Base-by-base conservation (phyloP, 805 yeast genomes). In the Candida nanaspora region DNA sequence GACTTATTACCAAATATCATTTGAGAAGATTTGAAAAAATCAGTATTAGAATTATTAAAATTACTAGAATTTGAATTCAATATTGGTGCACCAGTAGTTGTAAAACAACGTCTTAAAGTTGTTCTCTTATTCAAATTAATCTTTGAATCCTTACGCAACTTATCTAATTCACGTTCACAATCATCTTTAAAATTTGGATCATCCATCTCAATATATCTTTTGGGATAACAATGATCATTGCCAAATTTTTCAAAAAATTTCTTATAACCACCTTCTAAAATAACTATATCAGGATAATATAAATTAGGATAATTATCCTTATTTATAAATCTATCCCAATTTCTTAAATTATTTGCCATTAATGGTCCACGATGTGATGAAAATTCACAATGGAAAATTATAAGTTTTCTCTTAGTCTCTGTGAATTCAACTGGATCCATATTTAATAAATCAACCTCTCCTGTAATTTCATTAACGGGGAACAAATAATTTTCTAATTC, bases 321-420 rank as follows among this genome's bases (percentile, higher is more conserved):
- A 59, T 89, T 88, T 39, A 78, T 50, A 31, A 74, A 72, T 46
- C 98, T 74, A 63, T 93, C 98, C 50, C 84, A 74, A 44, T 81
- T 81, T 46, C 98, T 69, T 42, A 93, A 70, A 57, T 87, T 88
- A 40, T 79, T 69, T 1, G 98, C 98, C 83, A 93, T 78, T 37
- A 82, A 66, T 4, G 98, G 98, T n/a, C 98, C 96, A 44, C 98
- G 71, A 56, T 82, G 86, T 6, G 94, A 78, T 30, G 94, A 82
- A 59, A 87, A 91, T 62, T 93, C 98, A 63, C 98, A 93, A 62
- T 93, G 97, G 67, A 93, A 91, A 10, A 93, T 70, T 6, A 91
- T 59, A 41, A 93, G 64, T 18, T 68, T 69, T 16, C 66, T 69
- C 32, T 44, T 33, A 3, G 23, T 13, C 4, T 43, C 28, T 6